Base-by-base conservation (phyloP, 805 yeast genomes). In the Nematodospora valgi region DNA sequence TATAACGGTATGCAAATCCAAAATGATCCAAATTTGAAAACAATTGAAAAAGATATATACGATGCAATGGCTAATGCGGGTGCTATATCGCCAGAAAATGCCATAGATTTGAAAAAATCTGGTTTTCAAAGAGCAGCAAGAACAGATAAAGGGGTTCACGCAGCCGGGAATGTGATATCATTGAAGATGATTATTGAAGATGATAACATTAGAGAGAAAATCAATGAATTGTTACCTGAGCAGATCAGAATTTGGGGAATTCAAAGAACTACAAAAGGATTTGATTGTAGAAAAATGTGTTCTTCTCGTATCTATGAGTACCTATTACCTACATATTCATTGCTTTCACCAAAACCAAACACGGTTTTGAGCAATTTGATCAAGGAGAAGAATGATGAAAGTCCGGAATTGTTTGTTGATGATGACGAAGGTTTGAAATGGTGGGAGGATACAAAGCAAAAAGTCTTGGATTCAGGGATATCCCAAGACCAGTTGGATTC, bases 141-240 rank as follows among this genome's bases (percentile, higher is more conserved):
- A 63, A 83, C 91, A 3, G 98, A 89, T 59, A 91, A 91, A 59
- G 98, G 97, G 41, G 98, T 89, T 16, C 98, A 89, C 61, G 97
- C 98, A 9, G 96, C 96, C 2, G 97, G 97, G 19, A 89, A 89
- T 56, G 87, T 88, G 15, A 75, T 91, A 28, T 82, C 94, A 11
- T 67, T 84, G 47, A 89, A 89, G 56, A 62, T 89, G 70, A 86
- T 86, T 48, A 72, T 86, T 35, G 95, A 87, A 54, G 95, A 89
- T 50, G 77, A 71, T 10, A 82, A 86, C 36, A 73, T 87, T 34
- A 72, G 82, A 27, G 69, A 71, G 30, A 85, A 80, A 56, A 82
- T 93, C 59, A 93, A 93, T 58, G 59, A 68, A 2, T 56, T 68
- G 20, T 68, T 93, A 36, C 98, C 98, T 1, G 88, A 76, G 6